Percentiles rank a stretch among this genome's conserved stretches.
phyloP scores from a whole-genome alignment of 331 rosid genomes.

The Acacia concinna region DNA sequence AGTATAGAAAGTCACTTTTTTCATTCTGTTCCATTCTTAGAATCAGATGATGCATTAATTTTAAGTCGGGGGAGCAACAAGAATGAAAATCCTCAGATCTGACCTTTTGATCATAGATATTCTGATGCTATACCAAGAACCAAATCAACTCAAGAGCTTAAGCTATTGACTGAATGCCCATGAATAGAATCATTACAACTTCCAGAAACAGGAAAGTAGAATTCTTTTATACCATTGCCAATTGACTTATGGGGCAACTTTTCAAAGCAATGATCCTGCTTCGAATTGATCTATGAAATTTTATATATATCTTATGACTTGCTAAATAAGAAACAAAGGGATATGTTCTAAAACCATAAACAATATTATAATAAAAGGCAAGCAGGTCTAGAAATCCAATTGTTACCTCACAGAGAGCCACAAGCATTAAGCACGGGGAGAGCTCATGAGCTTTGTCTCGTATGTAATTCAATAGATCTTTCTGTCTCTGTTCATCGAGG shows the following conservation, averaged over 20 bases:
- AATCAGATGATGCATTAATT: neutral
- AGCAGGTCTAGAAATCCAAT: conserved; percentile 1
- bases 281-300: neutral
- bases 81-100: neutral
- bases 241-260: neutral
- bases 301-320: neutral
- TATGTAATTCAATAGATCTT: conserved; percentile 41
- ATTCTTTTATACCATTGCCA: neutral
- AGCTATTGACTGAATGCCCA: neutral
- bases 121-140: neutral
- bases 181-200: neutral
- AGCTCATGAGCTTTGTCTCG: conserved; percentile 56
- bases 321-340: neutral
- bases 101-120: neutral
- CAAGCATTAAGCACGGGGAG: conserved; percentile 68
- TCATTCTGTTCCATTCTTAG: neutral
- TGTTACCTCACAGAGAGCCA: conserved; percentile 77
- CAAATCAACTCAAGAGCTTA: neutral
- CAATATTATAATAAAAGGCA: conserved; percentile 14
- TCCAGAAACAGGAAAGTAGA: neutral
- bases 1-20: neutral
- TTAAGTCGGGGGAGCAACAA: neutral
- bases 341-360: conserved; percentile 23
- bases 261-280: neutral
- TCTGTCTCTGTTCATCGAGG: conserved; percentile 62